Conservation (phyloP, 192 early-diverging fungal species). For the Mortierella hygrophila region DNA sequence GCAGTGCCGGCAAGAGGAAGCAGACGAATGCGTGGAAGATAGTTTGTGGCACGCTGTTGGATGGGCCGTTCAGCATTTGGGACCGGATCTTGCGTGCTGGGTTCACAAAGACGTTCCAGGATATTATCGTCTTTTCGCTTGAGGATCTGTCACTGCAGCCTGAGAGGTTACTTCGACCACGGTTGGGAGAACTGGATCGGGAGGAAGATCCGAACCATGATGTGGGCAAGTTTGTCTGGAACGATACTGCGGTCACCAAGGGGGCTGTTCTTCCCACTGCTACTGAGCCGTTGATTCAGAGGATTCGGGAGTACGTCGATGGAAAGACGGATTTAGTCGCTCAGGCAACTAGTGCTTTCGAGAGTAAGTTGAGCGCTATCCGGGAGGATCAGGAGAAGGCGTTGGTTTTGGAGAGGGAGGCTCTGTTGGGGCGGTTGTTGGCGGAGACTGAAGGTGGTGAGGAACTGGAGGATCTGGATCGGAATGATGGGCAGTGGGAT, state of each 20-base stretch:
- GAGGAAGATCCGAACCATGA: slow-evolving; percentile 49
- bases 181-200: slow-evolving; percentile 46
- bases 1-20: slow-evolving; percentile 7
- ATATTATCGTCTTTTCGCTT: slow-evolving; percentile 51
- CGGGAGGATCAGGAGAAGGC: slow-evolving; percentile 36
- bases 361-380: slow-evolving; percentile 17
- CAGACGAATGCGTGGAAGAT: slow-evolving; percentile 29
- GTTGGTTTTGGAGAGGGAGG: slow-evolving; percentile 6
- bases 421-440: slow-evolving; percentile 5
- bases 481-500: slow-evolving; percentile 15
- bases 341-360: slow-evolving; percentile 20
- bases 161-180: slow-evolving; percentile 36
- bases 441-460: background rate
- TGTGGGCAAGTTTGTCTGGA: slow-evolving; percentile 43
- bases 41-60: slow-evolving; percentile 53
- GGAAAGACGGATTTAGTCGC: slow-evolving; percentile 51
- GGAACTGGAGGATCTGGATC: slow-evolving; percentile 14
- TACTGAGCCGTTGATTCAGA: slow-evolving; percentile 41
- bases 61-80: slow-evolving; percentile 59
- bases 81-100: slow-evolving; percentile 51
- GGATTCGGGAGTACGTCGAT: slow-evolving; percentile 34
- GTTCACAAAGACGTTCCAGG: slow-evolving; percentile 57
- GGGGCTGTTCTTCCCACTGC: slow-evolving; percentile 23
- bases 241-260: slow-evolving; percentile 5
- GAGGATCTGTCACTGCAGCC: slow-evolving; percentile 59